These are phyloP conservation scores for Kodamaea kaohsiungensis DNA, from an alignment of 805 yeast species.

Conservation along the genomic window DNA sequence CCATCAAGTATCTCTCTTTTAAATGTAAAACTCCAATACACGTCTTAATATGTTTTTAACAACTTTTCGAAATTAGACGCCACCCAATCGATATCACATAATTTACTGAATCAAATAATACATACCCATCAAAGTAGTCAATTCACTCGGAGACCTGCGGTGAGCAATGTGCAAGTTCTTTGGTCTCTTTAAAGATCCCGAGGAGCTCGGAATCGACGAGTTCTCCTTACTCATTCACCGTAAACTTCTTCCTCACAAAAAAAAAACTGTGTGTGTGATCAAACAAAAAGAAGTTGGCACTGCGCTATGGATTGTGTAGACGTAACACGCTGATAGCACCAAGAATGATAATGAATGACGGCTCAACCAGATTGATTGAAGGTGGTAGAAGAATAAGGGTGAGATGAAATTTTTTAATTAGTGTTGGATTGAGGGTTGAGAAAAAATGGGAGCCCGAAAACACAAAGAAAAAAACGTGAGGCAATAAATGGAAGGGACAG, in stretches of 20 bases:
- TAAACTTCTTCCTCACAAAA: not conserved
- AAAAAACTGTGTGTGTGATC: slow-evolving; percentile 1
- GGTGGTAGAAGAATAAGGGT: slow-evolving; percentile 7
- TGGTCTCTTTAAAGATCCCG: slow-evolving; percentile 26
- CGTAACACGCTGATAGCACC: slow-evolving; percentile 2
- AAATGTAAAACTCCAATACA: not conserved
- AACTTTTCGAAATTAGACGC: not conserved
- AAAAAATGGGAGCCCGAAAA: slow-evolving; percentile 2
- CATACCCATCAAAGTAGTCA: slow-evolving; percentile 79
- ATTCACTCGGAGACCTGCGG: slow-evolving; percentile 91
- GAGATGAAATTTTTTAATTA: slow-evolving; percentile 8
- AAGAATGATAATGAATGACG: slow-evolving; percentile 8
- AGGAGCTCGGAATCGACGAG: slow-evolving; percentile 10
- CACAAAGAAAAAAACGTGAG: slow-evolving; percentile 6
- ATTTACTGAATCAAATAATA: slow-evolving; percentile 1
- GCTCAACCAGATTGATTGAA: slow-evolving; percentile 8
- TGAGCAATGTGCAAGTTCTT: slow-evolving; percentile 85
- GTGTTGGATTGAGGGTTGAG: slow-evolving; percentile 7
- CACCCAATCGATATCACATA: not conserved
- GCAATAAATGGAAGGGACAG: not conserved
- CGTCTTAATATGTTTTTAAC: not conserved
- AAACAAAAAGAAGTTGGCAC: slow-evolving; percentile 2
- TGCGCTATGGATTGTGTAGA: not conserved
- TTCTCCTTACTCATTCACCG: slow-evolving; percentile 12
- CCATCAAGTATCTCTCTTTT: no score